Base-by-base conservation (phyloP, 108 stramenopile species). In the Fistulifera pelliculosa region DNA sequence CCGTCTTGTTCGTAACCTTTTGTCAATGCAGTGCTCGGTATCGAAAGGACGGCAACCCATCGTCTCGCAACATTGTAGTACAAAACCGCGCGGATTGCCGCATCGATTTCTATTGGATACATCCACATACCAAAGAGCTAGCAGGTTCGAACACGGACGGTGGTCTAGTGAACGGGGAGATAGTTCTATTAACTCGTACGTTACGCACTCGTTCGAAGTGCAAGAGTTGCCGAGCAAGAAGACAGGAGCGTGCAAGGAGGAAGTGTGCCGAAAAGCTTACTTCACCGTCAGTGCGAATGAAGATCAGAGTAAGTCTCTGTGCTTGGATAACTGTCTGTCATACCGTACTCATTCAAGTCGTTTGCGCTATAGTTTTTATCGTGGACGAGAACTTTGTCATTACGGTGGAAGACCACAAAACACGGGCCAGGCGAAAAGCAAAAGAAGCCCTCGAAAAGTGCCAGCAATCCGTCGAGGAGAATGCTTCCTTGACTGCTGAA, bases 181-280 rank as follows among this genome's bases (percentile, higher is more conserved):
- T 19, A 59, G 68, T 3, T 17, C 53, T 0, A 56, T 90, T 31
- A 65, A 64, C 24, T 67, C 66, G 16, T 90, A 62, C 61, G 61
- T 80, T 13, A 74, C 74, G n/a, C 88, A 90, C 47, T 41, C 57
- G n/a, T 90, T 90, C 59, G 66, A 83, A 60, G 64, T 85, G 11
- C 54, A 69, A 28, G 84, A 90, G 56, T 41, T 85, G 68, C 80
- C 86, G n/a, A 64, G 56, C 27, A 77, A 69, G 41, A 74, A 71
- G 45, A 75, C 77, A 0, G 74, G 72, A n/a, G 68, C 59, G n/a
- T 90, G 88, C 56, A 65, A 62, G 13, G 28, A 56, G 4, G 41
- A 62, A 28, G 51, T 48, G 16, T 90, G 88, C 56, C 60, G 78
- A 4, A 72, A 64, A 13, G 81, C 59, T 18, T 41, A 69, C 23